Percentiles rank a stretch among this genome's conserved stretches.
Evolutionary conservation across 208 protist genomes (phyloP).

Genomic region (Wallacemonas sp.): DNA sequence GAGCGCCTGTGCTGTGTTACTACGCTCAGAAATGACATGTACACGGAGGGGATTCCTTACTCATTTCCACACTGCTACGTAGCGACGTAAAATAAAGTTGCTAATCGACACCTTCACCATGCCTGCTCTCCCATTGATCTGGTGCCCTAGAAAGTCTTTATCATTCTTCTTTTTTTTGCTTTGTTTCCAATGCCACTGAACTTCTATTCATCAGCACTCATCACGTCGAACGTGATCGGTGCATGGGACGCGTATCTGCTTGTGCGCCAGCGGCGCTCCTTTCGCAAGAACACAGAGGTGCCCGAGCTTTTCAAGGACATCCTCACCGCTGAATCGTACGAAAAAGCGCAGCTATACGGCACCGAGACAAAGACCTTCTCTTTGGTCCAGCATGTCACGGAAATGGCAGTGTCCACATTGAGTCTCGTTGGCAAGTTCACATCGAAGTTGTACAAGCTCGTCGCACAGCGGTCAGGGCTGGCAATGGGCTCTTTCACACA

Average conservation of each 20-base stretch:
- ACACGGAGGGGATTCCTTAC: too few species aligned
- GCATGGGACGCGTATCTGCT: conserved; percentile 60
- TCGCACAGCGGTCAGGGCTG: conserved; percentile 21
- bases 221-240: conserved; percentile 45
- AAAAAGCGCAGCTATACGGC: conserved; percentile 43
- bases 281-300: conserved; percentile 11
- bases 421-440: conserved; percentile 35
- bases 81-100: too few species aligned
- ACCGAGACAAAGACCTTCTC: conserved; percentile 29
- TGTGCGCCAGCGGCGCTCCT: conserved; percentile 41
- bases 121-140: not conserved
- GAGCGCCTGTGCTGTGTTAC: too few species aligned
- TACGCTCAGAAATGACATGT: too few species aligned
- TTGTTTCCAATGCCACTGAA: conserved; percentile 13
- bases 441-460: conserved; percentile 40
- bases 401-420: conserved; percentile 31
- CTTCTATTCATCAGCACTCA: conserved; percentile 40
- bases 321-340: conserved; percentile 45
- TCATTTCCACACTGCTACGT: too few species aligned
- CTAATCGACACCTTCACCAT: too few species aligned
- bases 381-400: conserved; percentile 35
- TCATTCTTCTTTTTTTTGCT: conserved; percentile 15
- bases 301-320: conserved; percentile 30
- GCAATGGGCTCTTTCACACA: conserved; percentile 54
- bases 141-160: conserved; percentile 2